Conservation (phyloP, 2,329 filamentous ascomycete species). For the Pleomassaria siparia region DNA sequence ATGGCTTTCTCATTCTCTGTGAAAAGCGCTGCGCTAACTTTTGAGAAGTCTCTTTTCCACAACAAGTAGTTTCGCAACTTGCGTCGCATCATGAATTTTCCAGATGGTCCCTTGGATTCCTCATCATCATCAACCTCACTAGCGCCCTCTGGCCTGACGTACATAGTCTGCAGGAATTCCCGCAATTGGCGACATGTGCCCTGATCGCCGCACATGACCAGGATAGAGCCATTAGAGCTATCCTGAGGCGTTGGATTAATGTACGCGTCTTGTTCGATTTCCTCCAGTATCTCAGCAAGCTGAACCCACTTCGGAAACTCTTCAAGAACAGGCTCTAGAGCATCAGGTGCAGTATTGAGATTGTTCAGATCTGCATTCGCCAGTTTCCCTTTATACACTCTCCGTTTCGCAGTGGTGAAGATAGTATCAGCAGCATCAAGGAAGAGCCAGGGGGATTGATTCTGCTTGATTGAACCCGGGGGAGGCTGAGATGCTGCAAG, state of each 20-base stretch:
- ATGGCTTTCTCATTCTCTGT: constrained; percentile 77
- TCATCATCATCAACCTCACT: constrained; percentile 55
- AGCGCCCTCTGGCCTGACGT: constrained; percentile 60
- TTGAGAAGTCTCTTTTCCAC: constrained; percentile 89
- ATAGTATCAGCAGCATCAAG: constrained; percentile 93
- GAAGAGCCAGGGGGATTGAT: constrained; percentile 93
- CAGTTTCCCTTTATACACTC: constrained; percentile 79
- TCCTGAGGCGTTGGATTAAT: constrained; percentile 76
- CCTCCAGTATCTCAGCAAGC: constrained; percentile 84
- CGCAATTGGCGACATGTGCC: constrained; percentile 84
- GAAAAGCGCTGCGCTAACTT: constrained; percentile 78
- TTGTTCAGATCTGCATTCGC: constrained; percentile 56
- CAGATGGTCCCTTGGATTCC: constrained; percentile 66
- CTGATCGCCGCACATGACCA: constrained; percentile 94
- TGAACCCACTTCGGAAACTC: constrained; percentile 93
- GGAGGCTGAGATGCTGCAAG: constrained; percentile 86
- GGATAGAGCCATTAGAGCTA: constrained; percentile 85
- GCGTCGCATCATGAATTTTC: constrained; percentile 84
- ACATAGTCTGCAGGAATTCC: constrained; percentile 90
- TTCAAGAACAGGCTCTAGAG: constrained; percentile 79
- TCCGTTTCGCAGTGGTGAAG: constrained; percentile 83
- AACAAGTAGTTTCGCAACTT: constrained; percentile 82
- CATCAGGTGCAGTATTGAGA: constrained; percentile 55
- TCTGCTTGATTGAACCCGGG: constrained; percentile 82
- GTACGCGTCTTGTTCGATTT: constrained; percentile 89